These are phyloP conservation scores for Aspergillus incahuasiensis DNA, from an alignment of 495 filamentous ascomycete species.

Conservation along the genomic window DNA sequence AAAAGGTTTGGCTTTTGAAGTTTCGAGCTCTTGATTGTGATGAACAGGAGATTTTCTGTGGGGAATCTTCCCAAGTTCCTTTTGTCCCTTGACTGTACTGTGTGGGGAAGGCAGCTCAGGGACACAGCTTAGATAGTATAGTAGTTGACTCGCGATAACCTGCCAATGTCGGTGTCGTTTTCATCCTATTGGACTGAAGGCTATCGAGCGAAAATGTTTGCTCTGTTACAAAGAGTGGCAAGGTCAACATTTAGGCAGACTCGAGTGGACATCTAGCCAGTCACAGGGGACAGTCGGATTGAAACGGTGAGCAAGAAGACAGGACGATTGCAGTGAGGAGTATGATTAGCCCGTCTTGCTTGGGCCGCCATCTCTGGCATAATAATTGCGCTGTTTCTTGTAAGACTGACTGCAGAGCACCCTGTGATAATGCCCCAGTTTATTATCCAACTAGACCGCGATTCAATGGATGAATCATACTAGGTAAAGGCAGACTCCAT, in stretches of 20 bases:
- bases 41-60: slow-evolving; percentile 17
- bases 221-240: background rate
- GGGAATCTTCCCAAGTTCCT: slow-evolving; percentile 4
- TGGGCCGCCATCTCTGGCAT: slow-evolving; percentile 14
- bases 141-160: too few species aligned
- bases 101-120: background rate
- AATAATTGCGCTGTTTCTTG: slow-evolving; percentile 9
- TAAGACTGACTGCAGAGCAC: slow-evolving; percentile 5
- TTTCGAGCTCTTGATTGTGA: slow-evolving; percentile 7
- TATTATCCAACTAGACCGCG: slow-evolving; percentile 12
- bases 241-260: background rate
- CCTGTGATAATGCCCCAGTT: slow-evolving; percentile 18
- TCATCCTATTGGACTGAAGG: background rate
- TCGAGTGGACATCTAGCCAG: background rate
- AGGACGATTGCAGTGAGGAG: background rate
- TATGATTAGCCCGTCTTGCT: slow-evolving; percentile 8
- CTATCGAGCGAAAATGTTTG: background rate
- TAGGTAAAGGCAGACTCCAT: background rate
- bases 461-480: too few species aligned
- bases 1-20: background rate
- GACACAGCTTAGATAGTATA: too few species aligned
- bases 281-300: background rate
- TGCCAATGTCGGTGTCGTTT: background rate
- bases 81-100: background rate
- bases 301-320: background rate